Evolutionary conservation across 2,329 filamentous ascomycete genomes (phyloP).

Genomic region (Tolypocladium amazonense): DNA sequence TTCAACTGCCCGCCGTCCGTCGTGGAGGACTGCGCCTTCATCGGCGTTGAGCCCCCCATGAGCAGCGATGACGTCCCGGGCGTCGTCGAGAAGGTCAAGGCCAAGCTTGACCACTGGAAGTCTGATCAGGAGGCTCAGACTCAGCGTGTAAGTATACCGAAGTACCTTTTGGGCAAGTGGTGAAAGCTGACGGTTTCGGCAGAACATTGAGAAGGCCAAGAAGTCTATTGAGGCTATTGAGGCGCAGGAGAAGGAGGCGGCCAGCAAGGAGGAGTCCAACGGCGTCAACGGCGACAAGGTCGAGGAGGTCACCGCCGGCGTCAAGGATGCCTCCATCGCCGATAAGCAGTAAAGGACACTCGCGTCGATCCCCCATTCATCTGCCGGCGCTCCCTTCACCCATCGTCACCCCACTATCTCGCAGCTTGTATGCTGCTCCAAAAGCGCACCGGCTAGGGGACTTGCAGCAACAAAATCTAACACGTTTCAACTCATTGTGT

Average conservation of each 20-base stretch:
- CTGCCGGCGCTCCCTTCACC: background rate
- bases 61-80: slow-evolving; percentile 70
- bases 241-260: slow-evolving; percentile 57
- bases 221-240: slow-evolving; percentile 94
- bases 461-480: background rate
- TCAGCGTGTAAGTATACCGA: slow-evolving; percentile 56
- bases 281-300: slow-evolving; percentile 37
- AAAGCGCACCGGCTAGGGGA: background rate
- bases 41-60: slow-evolving; percentile 83
- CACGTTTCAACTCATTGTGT: background rate
- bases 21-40: slow-evolving; percentile 77
- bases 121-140: slow-evolving; percentile 82
- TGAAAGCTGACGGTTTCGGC: slow-evolving; percentile 16
- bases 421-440: background rate
- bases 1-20: slow-evolving; percentile 87
- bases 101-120: slow-evolving; percentile 88
- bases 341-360: slow-evolving; percentile 35
- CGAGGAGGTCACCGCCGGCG: slow-evolving; percentile 39
- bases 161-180: accelerated
- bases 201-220: slow-evolving; percentile 97
- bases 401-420: background rate
- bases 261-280: slow-evolving; percentile 45
- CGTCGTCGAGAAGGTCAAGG: slow-evolving; percentile 80
- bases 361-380: background rate
- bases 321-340: slow-evolving; percentile 41